Base-by-base conservation (phyloP, 805 yeast genomes). In the Novakomyces olei region DNA sequence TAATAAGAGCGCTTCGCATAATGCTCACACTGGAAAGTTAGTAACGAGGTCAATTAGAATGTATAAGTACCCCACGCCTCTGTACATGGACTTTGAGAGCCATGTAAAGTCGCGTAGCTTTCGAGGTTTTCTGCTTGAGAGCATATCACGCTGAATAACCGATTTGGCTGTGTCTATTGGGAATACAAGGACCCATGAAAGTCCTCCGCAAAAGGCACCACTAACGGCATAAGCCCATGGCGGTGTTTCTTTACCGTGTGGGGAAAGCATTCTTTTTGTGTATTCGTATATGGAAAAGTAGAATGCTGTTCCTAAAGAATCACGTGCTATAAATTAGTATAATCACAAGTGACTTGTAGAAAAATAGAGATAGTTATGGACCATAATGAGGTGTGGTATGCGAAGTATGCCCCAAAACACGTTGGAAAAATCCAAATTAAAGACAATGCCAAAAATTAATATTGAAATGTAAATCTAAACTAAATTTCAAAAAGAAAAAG, bases 101-200 rank as follows among this genome's bases (percentile, higher is more conserved):
- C 32, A 29, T 14, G 32, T 23, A 19, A 29, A 19, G 10, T 16
- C 12, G n/a, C 22, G 14, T 6, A 29, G 24, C n/a, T n/a, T n/a
- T n/a, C 12, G 32, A 19, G 5, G 32, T 29, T 15, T 17, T 29
- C 23, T 15, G 14, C 7, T 17, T 6, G 7, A 29, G 27, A 78
- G 74, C 4, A 74, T 58, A 43, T 78, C 85, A 36, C 74, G 65
- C 45, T 79, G 93, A 28, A 68, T 62, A 36, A 72, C 60, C 1
- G 83, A 68, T 47, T 80, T 79, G 37, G 74, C 58, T 0, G 92
- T 79, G 49, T 79, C 93, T 7, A 79, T 47, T 3, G 92, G 91
- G 53, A 74, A 80, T 3, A 78, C 71, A 1, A 69, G 49, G 2
- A 69, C 51, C 91, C 92, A 78, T 32, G 80, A 63, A 12, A 73